Evolutionary conservation across 2,329 filamentous ascomycete species (phyloP).

Genomic region (Sclerotinia sclerotiorum): DNA sequence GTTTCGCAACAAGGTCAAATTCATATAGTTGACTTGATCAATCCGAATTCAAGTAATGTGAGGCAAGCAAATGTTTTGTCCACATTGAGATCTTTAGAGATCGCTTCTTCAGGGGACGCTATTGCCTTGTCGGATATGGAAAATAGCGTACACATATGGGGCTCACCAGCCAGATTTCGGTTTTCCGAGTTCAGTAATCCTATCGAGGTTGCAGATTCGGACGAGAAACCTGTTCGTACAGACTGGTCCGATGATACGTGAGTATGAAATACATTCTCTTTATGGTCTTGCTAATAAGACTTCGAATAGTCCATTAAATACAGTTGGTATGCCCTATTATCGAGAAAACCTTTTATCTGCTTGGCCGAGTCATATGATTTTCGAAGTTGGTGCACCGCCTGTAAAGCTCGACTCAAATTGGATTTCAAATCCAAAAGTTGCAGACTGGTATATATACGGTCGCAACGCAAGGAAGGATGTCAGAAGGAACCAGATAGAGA

Average conservation of each 20-base stretch:
- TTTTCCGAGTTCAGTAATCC: conserved; percentile 70
- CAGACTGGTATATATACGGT: conserved; percentile 76
- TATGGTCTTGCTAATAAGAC: conserved; percentile 6
- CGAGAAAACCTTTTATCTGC: conserved; percentile 82
- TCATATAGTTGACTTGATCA: conserved; percentile 89
- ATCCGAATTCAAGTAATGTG: conserved; percentile 67
- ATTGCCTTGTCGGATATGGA: conserved; percentile 65
- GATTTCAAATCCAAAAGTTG: conserved; percentile 64
- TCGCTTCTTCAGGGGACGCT: conserved; percentile 70
- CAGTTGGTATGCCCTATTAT: conserved; percentile 91
- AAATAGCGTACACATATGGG: conserved; percentile 68
- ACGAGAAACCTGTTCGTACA: conserved; percentile 49
- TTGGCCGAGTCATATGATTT: conserved; percentile 82
- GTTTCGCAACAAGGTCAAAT: conserved; percentile 90
- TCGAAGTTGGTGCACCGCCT: conserved; percentile 82
- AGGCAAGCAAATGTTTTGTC: conserved; percentile 63
- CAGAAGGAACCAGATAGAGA: conserved; percentile 79
- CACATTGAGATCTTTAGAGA: conserved; percentile 63
- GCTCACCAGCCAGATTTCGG: conserved; percentile 65
- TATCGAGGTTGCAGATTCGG: conserved; percentile 62
- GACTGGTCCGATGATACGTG: conserved; percentile 69
- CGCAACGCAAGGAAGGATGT: conserved; percentile 67
- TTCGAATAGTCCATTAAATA: conserved; percentile 67
- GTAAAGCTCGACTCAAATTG: conserved; percentile 70
- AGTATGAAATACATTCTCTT: conserved; percentile 39